Evolutionary conservation across 371 early-diverging fungal genomes (phyloP).

Genomic region (Synchytrium microbalum): DNA sequence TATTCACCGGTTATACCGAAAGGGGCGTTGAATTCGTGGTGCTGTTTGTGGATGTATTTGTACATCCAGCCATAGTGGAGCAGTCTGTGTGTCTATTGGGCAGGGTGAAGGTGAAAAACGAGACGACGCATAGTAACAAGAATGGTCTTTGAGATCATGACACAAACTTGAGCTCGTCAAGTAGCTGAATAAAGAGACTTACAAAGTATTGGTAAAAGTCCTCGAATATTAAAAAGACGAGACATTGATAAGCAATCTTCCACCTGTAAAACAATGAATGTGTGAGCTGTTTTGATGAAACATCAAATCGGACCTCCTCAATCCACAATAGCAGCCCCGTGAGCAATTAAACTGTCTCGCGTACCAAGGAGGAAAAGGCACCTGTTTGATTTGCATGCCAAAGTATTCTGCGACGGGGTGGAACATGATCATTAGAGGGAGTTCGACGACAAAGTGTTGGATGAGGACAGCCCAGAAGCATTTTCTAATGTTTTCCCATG

Average conservation of each 20-base stretch:
- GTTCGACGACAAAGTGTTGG: slow-evolving; percentile 67
- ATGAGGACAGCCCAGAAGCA: slow-evolving; percentile 63
- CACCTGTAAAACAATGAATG: slow-evolving; percentile 9
- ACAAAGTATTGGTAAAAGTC: slow-evolving; percentile 38
- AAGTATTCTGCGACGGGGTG: slow-evolving; percentile 71
- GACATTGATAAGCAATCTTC: slow-evolving; percentile 44
- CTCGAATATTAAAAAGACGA: slow-evolving; percentile 72
- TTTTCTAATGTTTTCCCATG: slow-evolving; percentile 59
- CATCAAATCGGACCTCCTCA: too few species aligned
- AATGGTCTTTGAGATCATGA: slow-evolving; percentile 3
- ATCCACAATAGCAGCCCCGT: slow-evolving; percentile 10
- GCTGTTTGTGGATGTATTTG: slow-evolving; percentile 83
- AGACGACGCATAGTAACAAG: too few species aligned
- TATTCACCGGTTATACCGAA: slow-evolving; percentile 54
- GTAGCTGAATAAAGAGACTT: background rate
- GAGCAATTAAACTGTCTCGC: slow-evolving; percentile 14
- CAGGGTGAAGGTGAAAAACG: slow-evolving; percentile 68
- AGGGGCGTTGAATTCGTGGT: slow-evolving; percentile 88
- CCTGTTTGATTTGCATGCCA: slow-evolving; percentile 72
- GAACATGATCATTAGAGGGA: slow-evolving; percentile 79
- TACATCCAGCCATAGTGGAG: slow-evolving; percentile 84
- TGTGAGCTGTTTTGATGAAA: too few species aligned
- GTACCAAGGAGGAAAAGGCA: slow-evolving; percentile 77
- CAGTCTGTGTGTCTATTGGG: slow-evolving; percentile 52
- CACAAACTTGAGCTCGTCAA: background rate